Evolutionary conservation across 805 yeast species (phyloP), one percentile per base, ranked within the genome.

Genomic region (Diddensiella santjacobensis): DNA sequence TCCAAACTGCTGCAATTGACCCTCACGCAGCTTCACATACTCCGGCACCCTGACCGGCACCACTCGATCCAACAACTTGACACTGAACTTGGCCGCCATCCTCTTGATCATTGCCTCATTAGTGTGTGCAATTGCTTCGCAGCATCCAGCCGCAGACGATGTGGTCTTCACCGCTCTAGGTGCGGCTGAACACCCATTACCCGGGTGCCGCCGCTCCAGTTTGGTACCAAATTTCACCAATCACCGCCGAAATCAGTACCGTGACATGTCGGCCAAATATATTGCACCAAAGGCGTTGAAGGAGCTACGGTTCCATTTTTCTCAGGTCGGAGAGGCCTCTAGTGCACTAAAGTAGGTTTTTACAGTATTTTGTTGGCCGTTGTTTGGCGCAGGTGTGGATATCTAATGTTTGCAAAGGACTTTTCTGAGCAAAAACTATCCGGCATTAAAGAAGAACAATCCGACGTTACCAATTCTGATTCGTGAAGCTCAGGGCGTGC

Each of bases 291-390:
- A 57, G 48, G 77, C 85, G 8, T 75, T 87, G 55, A 85, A 75
- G 64, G 96, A 87, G 72, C 73, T 87, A 61, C 78, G 96, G 67
- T 84, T 86, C 69, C 88, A 87, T 62, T 73, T 87, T 55, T 83
- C 88, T 26, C 93, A 84, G 67, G 75, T 83, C n/a, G 84, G 85
- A n/a, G 79, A 79, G 53, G 79, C 87, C 3, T 79, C 90, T 11
- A 73, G 71, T 6, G 80, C 84, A 4, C 71, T 86, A 58, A 80
- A 75, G 79, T 69, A 53, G 47, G 76, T 66, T 5, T 8, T 11
- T 13, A 23, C 10, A 6, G 10, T 40, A 13, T 18, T 11, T 11
- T 11, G 31, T 11, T 4, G n/a, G 15, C n/a, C 6, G 11, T 6
- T 17, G 13, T 8, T 26, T 13, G 31, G 13, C 13, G 31, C 31